phyloP scores from a whole-genome alignment of 1,284 basidiomycete genomes.

The Moniliophthora roreri region DNA sequence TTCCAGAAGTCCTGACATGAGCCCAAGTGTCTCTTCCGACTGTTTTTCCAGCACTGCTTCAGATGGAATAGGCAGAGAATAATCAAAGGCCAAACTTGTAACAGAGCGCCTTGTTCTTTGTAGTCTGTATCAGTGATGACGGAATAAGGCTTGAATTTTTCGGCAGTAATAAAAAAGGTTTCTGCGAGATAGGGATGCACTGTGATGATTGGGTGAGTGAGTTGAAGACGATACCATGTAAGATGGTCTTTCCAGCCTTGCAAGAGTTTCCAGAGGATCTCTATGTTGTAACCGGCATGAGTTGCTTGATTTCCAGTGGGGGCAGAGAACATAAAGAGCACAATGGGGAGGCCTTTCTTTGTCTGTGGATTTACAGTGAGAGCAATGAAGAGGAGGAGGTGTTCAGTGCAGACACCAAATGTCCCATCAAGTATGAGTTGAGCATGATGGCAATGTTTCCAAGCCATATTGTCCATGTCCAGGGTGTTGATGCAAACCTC shows the following conservation, averaged over 20 bases:
- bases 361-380: slow-evolving; percentile 31
- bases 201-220: not conserved
- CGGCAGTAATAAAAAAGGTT: not conserved
- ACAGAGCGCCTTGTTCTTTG: not conserved
- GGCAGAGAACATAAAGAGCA: slow-evolving; percentile 37
- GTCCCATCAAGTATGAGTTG: slow-evolving; percentile 39
- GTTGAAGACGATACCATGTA: not conserved
- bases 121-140: not conserved
- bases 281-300: slow-evolving; percentile 32
- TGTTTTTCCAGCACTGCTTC: slow-evolving; percentile 3
- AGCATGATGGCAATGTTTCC: slow-evolving; percentile 28
- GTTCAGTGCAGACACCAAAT: slow-evolving; percentile 32
- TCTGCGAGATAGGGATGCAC: no score
- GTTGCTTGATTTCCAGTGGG: slow-evolving; percentile 28
- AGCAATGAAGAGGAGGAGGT: slow-evolving; percentile 35
- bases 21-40: not conserved
- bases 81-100: not conserved
- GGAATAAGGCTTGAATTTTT: not conserved
- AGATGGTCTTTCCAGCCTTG: slow-evolving; percentile 20
- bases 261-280: slow-evolving; percentile 29
- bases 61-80: not conserved
- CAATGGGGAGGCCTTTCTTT: slow-evolving; percentile 29
- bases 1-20: not conserved
- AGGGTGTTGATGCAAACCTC: slow-evolving; percentile 24
- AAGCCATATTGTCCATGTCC: slow-evolving; percentile 34